Conservation (phyloP, 2,329 filamentous ascomycete genomes). For the Chaetoscypha palmicola region DNA sequence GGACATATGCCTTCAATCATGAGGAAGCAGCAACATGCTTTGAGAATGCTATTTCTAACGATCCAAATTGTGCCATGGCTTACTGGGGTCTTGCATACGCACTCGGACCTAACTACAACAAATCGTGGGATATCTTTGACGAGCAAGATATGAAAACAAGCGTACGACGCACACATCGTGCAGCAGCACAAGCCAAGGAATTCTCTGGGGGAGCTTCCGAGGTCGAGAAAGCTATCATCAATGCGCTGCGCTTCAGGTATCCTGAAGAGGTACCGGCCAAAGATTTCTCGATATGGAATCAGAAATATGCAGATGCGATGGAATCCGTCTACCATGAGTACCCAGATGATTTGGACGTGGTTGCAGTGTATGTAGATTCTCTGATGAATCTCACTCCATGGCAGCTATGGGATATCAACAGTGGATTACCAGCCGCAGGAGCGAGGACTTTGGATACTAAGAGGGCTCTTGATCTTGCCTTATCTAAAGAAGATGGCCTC, state of each 20-base stretch:
- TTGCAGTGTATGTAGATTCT: conserved; percentile 55
- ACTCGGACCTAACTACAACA: conserved; percentile 71
- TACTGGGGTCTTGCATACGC: conserved; percentile 67
- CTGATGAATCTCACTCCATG: conserved; percentile 61
- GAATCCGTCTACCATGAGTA: conserved; percentile 44
- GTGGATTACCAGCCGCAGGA: conserved; percentile 46
- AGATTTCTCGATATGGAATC: conserved; percentile 49
- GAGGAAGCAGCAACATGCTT: conserved; percentile 63
- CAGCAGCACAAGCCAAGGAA: conserved; percentile 39
- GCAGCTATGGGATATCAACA: conserved; percentile 56
- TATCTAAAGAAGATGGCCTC: conserved; percentile 42
- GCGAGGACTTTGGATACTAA: conserved; percentile 54
- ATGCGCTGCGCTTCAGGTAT: conserved; percentile 56
- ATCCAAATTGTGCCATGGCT: conserved; percentile 52
- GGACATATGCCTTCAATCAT: conserved; percentile 72
- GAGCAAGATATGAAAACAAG: conserved; percentile 47
- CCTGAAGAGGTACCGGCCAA: conserved; percentile 43
- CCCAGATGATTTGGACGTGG: conserved; percentile 53
- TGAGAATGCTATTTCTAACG: conserved; percentile 47
- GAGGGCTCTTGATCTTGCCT: conserved; percentile 48
- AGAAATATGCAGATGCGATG: conserved; percentile 57
- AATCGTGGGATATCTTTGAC: conserved; percentile 68
- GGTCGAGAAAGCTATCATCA: conserved; percentile 55
- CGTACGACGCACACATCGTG: conserved; percentile 41
- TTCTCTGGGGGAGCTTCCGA: conserved; percentile 34